Conservation (phyloP, 352 stramenopile species). For the Paralagenidium karlingii region DNA sequence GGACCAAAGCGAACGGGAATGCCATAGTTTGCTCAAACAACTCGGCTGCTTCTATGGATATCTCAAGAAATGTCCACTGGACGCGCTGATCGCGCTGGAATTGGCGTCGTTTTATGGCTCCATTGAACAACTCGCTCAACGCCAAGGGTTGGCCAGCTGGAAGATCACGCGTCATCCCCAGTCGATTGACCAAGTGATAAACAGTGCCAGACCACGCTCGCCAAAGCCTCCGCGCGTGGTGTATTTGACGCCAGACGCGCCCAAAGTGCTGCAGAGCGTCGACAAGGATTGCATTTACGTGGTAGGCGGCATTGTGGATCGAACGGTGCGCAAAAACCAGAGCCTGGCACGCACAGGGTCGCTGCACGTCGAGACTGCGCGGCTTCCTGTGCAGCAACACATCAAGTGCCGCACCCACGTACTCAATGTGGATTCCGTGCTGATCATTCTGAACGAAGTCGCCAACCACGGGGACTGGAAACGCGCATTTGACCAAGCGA, state of each 20-base stretch:
- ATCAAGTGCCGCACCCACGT: constrained; percentile 43
- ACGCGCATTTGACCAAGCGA: constrained; percentile 31
- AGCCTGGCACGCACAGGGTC: constrained; percentile 22
- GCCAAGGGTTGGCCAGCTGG: constrained; percentile 36
- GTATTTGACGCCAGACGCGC: constrained; percentile 77
- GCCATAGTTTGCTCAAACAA: constrained; percentile 73
- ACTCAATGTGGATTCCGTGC: constrained; percentile 69
- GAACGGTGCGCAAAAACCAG: constrained; percentile 67
- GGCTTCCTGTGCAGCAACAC: constrained; percentile 57
- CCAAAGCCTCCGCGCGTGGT: constrained; percentile 24
- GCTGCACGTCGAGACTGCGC: constrained; percentile 15
- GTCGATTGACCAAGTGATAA: neutral
- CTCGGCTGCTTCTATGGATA: constrained; percentile 64
- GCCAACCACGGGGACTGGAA: constrained; percentile 53
- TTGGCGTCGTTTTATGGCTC: constrained; percentile 28
- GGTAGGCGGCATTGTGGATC: constrained; percentile 75
- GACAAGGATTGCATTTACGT: constrained; percentile 49
- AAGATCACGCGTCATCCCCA: constrained; percentile 20
- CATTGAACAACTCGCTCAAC: constrained; percentile 15
- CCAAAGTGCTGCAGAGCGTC: constrained; percentile 37
- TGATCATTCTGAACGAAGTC: constrained; percentile 61
- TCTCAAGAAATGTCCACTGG: constrained; percentile 53
- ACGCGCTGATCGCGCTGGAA: constrained; percentile 41
- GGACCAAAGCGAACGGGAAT: constrained; percentile 31
- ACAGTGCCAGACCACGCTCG: constrained; percentile 5